Conservation (phyloP, 129 eudicot species). For the Flaveria sonorensis region DNA sequence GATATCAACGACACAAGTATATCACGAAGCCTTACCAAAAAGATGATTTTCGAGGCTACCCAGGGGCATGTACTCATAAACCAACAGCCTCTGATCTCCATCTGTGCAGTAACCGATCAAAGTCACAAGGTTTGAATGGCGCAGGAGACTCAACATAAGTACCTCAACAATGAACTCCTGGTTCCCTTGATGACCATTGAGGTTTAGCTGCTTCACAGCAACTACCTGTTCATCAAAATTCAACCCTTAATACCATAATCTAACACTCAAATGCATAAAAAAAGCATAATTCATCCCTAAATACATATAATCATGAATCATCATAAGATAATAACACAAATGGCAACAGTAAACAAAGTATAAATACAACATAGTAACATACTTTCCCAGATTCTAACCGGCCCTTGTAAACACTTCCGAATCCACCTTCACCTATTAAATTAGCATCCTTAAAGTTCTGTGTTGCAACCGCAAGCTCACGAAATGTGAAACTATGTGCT, state of each 20-base stretch:
- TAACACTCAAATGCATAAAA: neutral
- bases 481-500: slow-evolving; percentile 74
- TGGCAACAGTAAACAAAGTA: too few relatives aligned
- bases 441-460: slow-evolving; percentile 78
- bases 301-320: neutral
- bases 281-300: neutral
- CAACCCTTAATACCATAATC: slow-evolving; percentile 19
- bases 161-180: slow-evolving; percentile 91
- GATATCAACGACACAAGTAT: neutral
- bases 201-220: slow-evolving; percentile 84
- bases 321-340: too few relatives aligned
- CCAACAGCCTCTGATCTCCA: slow-evolving; percentile 83
- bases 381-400: slow-evolving; percentile 75
- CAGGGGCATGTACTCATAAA: slow-evolving; percentile 82
- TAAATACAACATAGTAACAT: neutral
- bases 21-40: slow-evolving; percentile 53
- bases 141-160: slow-evolving; percentile 80
- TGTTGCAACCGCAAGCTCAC: slow-evolving; percentile 78
- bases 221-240: slow-evolving; percentile 54
- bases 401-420: slow-evolving; percentile 89
- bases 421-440: slow-evolving; percentile 91
- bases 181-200: slow-evolving; percentile 74
- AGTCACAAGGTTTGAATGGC: slow-evolving; percentile 81
- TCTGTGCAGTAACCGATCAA: slow-evolving; percentile 90
- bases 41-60: slow-evolving; percentile 95